Percentiles rank a stretch among this genome's conserved stretches.
phyloP scores from a whole-genome alignment of 768 basidiomycete species.

The Boletus reticulatus region DNA sequence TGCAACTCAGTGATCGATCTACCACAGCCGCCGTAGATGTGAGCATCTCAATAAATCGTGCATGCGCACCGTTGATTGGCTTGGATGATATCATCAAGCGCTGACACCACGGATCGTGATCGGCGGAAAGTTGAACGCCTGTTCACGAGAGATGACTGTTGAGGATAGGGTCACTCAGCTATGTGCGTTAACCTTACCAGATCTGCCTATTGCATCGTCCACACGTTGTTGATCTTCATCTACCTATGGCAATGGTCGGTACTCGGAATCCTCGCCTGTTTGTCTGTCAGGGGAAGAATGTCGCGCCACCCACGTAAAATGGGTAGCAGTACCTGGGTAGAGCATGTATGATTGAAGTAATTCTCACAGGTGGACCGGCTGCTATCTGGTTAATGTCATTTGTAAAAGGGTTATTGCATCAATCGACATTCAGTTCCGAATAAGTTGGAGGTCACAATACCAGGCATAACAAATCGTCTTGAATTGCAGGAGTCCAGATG shows the following conservation, averaged over 20 bases:
- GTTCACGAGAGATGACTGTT: background rate
- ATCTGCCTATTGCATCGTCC: background rate
- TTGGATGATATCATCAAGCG: background rate
- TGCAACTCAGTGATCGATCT: background rate
- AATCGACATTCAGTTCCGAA: background rate
- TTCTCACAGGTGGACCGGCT: background rate
- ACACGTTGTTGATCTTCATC: background rate
- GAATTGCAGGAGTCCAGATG: background rate
- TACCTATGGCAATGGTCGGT: background rate
- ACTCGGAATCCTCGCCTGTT: background rate
- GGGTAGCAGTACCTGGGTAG: no score
- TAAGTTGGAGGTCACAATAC: background rate
- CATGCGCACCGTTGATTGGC: background rate
- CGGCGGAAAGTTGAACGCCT: background rate
- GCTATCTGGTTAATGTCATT: background rate
- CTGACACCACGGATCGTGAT: background rate
- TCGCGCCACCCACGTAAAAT: slow-evolving; percentile 5
- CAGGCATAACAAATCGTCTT: background rate
- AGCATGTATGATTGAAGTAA: no score
- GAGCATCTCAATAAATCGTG: background rate
- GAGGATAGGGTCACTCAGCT: background rate
- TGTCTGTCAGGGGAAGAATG: background rate
- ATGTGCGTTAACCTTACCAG: background rate
- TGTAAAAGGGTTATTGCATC: background rate
- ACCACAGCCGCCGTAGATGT: background rate